These are phyloP conservation scores for Cupressus sempervirens DNA, from an alignment of 75 land plant species.

Conservation along the genomic window DNA sequence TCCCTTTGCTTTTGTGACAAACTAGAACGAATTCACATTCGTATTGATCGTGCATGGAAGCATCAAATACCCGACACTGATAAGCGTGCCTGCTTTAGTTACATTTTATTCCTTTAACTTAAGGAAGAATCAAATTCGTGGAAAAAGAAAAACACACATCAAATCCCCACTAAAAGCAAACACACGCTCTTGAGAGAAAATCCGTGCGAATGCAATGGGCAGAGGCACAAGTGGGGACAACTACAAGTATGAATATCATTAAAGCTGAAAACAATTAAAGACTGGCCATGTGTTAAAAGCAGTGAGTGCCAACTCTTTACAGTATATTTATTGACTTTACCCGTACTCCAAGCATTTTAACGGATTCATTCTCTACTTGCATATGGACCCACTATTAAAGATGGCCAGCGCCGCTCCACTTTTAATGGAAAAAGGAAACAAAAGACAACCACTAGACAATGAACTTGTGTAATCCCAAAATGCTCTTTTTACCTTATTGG, in stretches of 20 bases:
- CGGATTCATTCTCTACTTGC: background rate
- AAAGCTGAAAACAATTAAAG: background rate
- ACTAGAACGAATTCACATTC: no score
- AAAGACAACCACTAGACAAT: background rate
- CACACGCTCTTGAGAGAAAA: background rate
- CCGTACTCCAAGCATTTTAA: background rate
- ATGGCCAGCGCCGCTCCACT: background rate
- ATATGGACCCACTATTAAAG: background rate
- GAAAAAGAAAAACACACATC: background rate
- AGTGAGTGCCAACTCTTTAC: background rate
- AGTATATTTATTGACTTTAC: background rate
- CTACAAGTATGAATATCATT: background rate
- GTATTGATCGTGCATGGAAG: background rate
- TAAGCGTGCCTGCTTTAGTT: background rate
- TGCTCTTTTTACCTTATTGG: background rate
- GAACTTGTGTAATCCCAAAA: background rate
- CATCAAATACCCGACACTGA: background rate
- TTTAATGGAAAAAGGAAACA: background rate
- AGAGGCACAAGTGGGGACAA: background rate
- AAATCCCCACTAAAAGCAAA: background rate
- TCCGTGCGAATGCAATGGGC: background rate
- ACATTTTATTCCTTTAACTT: background rate
- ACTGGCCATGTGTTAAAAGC: background rate
- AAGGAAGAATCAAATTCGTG: background rate
- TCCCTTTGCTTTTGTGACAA: background rate